A percentile compares a stretch with the other conserved stretches of the same genome.
Evolutionary conservation across 768 basidiomycete species (phyloP).

Genomic region (Suillus bovinus): DNA sequence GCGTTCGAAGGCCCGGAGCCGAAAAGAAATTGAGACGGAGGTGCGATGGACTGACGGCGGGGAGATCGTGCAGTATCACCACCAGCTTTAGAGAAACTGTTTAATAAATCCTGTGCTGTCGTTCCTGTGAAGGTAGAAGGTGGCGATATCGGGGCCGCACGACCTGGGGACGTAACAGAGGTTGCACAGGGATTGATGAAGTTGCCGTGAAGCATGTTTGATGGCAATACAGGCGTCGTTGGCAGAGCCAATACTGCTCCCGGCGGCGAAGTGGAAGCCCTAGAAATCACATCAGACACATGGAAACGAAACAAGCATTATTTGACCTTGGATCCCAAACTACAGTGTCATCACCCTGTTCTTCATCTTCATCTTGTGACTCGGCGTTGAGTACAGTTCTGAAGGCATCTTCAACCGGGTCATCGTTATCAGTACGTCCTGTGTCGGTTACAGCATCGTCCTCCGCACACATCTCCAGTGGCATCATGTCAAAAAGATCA

Average conservation of each 20-base stretch:
- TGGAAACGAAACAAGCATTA: not conserved
- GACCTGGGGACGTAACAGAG: constrained; percentile 20
- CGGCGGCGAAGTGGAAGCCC: constrained; percentile 22
- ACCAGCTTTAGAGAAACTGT: constrained; percentile 34
- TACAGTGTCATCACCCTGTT: constrained; percentile 68
- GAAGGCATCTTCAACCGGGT: constrained; percentile 74
- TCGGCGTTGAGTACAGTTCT: constrained; percentile 45
- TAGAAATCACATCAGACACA: constrained; percentile 15
- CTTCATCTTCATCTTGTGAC: constrained; percentile 44
- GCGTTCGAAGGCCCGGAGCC: constrained; percentile 46
- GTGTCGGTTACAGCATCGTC: constrained; percentile 69
- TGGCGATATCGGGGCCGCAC: constrained; percentile 25
- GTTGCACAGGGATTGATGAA: constrained; percentile 6
- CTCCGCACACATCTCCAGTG: constrained; percentile 34
- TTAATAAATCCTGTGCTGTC: constrained; percentile 70
- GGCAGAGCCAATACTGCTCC: constrained; percentile 19
- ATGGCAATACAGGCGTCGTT: constrained; percentile 18
- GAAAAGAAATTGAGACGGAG: constrained; percentile 49
- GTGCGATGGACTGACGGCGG: constrained; percentile 23
- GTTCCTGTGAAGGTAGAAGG: constrained; percentile 34
- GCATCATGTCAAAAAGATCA: constrained; percentile 1
- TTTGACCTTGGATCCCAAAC: constrained; percentile 70
- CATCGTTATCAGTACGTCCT: constrained; percentile 74
- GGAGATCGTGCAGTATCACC: constrained; percentile 20
- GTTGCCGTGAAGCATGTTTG: constrained; percentile 9